Evolutionary conservation across 2,329 filamentous ascomycete genomes (phyloP), one percentile per base, ranked within the genome.

Genomic region (Cytospora piceicola): DNA sequence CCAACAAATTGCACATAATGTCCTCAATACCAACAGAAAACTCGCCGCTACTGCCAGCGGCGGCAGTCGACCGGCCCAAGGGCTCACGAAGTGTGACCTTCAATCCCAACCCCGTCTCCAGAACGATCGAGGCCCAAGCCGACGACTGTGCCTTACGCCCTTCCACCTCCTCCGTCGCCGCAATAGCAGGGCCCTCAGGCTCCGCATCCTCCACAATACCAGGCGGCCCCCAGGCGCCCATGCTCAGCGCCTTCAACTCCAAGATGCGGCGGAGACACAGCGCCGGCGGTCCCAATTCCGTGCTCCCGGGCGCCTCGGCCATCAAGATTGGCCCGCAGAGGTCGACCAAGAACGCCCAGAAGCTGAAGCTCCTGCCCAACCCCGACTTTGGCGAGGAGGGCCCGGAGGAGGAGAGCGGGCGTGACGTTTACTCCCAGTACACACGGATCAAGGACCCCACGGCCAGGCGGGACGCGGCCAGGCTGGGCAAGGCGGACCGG

Each of bases 381-480:
- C 93, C 94, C 0, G 92, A 96, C 66, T 84, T 92, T 54, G 92
- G 86, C 42, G 90, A 92, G 30, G 92, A 94, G 53, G 88, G 83
- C 71, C 82, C 70, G 8, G 94, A 98, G 68, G 94, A 97, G 73
- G 94, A 97, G 77, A 95, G 92, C 73, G 93, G 94, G 12, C 85
- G 94, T 69, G 95, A 99, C 75, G 95, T 99, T 36, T 99, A 99
- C 79, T 94, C 94, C 30, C 95, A 99, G 77, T 98, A 97, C 76
- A 97, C 94, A 11, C 87, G 95, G 54, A 99, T 99, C 79, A 98
- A 98, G 77, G 95, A 99, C 74, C 94, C 94, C 0, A 97, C 90
- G 0, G 95, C 95, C 11, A 84, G 95, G 68, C 87, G 95, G 72
- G 94, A 98, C 82, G 95, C 95, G 20, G 95, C 95, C 32, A 84